These are phyloP conservation scores for Fusarium irregulare DNA, from an alignment of 2,329 filamentous ascomycete genomes.

Conservation along the genomic window DNA sequence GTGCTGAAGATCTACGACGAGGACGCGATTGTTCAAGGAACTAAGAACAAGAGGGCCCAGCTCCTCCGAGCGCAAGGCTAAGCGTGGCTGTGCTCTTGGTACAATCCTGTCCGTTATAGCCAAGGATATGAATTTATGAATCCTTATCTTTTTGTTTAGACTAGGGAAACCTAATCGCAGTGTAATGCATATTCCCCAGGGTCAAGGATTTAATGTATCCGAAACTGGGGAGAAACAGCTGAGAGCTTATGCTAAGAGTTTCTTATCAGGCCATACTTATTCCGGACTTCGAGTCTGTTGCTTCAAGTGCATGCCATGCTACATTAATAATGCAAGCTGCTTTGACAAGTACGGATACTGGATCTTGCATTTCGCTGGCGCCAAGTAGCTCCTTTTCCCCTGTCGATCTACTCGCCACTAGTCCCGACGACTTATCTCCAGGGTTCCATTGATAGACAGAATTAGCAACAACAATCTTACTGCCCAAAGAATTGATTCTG, in stretches of 20 bases:
- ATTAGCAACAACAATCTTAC: conserved; percentile 28
- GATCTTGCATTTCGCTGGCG: conserved; percentile 17
- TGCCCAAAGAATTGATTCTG: not conserved
- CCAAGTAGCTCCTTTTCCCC: conserved; percentile 11
- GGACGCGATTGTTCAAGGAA: conserved; percentile 35
- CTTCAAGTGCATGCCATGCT: not conserved
- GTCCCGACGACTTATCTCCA: not conserved
- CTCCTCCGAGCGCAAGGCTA: conserved; percentile 23
- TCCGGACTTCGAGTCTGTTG: not conserved
- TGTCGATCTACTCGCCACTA: conserved; percentile 26
- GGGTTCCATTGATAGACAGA: conserved; percentile 27
- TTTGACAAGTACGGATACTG: not conserved
- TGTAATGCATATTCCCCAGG: not conserved
- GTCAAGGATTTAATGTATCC: conserved; percentile 12
- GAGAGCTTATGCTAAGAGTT: not conserved
- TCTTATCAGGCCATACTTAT: not conserved
- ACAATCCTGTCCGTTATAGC: not conserved
- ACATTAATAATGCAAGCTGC: not conserved
- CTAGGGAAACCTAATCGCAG: conserved; percentile 8
- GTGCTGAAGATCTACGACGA: conserved; percentile 73
- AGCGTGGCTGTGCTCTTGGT: conserved; percentile 5
- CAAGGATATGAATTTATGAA: not conserved
- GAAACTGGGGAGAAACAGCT: not conserved
- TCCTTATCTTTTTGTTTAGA: conserved; percentile 4
- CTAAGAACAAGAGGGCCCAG: conserved; percentile 39